Percentiles rank a stretch among this genome's conserved stretches.
These are phyloP conservation scores for Aspergillus chevalieri DNA, from an alignment of 2,329 filamentous ascomycete species.

Conservation along the genomic window DNA sequence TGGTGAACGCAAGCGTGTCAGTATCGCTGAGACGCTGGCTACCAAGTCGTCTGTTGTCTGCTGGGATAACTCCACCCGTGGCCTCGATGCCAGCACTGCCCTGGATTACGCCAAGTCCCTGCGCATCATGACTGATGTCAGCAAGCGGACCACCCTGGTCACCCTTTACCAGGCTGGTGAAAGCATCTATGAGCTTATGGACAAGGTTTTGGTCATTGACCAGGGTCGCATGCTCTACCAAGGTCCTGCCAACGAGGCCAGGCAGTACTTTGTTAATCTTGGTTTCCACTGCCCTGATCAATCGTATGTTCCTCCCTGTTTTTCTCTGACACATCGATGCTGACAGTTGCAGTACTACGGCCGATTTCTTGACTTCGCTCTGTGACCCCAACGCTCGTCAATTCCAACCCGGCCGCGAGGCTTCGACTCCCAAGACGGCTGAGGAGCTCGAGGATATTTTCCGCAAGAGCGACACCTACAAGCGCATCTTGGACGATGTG, in stretches of 20 bases:
- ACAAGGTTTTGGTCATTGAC: constrained; percentile 75
- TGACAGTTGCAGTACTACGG: constrained; percentile 53
- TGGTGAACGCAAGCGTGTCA: constrained; percentile 73
- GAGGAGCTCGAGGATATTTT: constrained; percentile 65
- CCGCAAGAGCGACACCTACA: constrained; percentile 56
- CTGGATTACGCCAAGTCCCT: constrained; percentile 68
- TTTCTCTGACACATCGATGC: neutral
- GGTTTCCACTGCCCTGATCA: constrained; percentile 56
- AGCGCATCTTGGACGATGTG: constrained; percentile 56
- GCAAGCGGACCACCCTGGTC: constrained; percentile 63
- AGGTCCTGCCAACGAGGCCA: constrained; percentile 56
- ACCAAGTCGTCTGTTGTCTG: constrained; percentile 67
- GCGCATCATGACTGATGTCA: constrained; percentile 69
- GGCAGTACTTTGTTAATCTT: constrained; percentile 60
- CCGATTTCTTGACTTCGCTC: constrained; percentile 70
- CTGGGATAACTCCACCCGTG: constrained; percentile 76
- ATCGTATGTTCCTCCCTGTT: constrained; percentile 18
- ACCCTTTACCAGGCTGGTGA: constrained; percentile 68
- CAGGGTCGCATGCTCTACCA: constrained; percentile 64
- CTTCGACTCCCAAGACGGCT: constrained; percentile 61
- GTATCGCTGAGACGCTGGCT: constrained; percentile 70
- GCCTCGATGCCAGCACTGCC: constrained; percentile 73
- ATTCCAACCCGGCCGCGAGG: constrained; percentile 60
- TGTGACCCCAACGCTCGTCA: constrained; percentile 67
- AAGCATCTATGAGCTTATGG: constrained; percentile 66